Percentiles rank a stretch among this genome's conserved stretches.
These are phyloP conservation scores for Puya raimondii DNA, from an alignment of 176 grass and related monocot genomes.

Conservation along the genomic window DNA sequence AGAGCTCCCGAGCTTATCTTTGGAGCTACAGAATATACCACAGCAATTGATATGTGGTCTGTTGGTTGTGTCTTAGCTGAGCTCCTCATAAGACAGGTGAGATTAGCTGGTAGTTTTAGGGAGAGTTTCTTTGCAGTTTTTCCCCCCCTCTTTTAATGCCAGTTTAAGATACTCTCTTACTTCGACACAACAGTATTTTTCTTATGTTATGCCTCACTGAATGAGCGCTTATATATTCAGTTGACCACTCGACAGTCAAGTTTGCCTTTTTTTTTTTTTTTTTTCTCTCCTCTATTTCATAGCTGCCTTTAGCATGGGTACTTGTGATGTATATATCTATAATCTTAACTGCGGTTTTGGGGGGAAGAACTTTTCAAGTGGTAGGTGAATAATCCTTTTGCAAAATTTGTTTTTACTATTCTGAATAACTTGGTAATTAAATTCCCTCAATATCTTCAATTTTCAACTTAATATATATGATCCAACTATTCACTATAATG, in stretches of 20 bases:
- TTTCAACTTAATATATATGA: neutral
- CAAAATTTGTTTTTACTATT: neutral
- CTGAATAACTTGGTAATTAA: neutral
- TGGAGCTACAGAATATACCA: slow-evolving; percentile 88
- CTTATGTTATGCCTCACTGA: too few relatives aligned
- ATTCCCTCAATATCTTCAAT: too few relatives aligned
- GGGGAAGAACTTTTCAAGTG: too few relatives aligned
- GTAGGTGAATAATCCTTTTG: too few relatives aligned
- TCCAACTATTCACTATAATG: neutral
- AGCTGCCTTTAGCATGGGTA: too few relatives aligned
- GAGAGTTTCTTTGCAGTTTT: slow-evolving; percentile 6
- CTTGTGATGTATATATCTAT: too few relatives aligned
- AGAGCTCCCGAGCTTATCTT: slow-evolving; percentile 97
- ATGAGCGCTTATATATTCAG: too few relatives aligned
- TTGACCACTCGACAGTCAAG: too few relatives aligned
- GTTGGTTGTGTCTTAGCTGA: slow-evolving; percentile 97
- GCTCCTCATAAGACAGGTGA: slow-evolving; percentile 79
- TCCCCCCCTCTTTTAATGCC: slow-evolving; percentile 4
- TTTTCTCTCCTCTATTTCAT: too few relatives aligned
- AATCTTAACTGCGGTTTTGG: too few relatives aligned
- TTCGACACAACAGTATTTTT: neutral
- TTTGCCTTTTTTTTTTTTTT: too few relatives aligned
- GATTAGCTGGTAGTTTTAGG: neutral
- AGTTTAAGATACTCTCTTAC: neutral
- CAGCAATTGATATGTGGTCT: slow-evolving; percentile 97